Percentiles rank a stretch among this genome's conserved stretches.
Evolutionary conservation across 257 asterid species (phyloP).

Genomic region (Primulina eburnea): DNA sequence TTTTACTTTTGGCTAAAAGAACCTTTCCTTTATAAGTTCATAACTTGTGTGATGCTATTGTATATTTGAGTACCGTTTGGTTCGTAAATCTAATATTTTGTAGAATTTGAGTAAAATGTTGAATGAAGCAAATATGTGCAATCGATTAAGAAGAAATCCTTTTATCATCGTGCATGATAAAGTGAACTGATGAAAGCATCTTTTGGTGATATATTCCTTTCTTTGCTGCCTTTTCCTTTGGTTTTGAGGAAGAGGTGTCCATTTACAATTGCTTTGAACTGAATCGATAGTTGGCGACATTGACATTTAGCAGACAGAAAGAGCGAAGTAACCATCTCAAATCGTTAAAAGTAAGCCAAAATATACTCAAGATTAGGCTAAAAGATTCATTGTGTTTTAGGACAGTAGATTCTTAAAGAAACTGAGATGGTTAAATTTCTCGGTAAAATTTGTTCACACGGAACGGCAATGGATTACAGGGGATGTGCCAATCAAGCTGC

Average conservation of each 20-base stretch:
- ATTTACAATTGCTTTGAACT: slow-evolving; percentile 21
- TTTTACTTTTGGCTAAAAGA: slow-evolving; percentile 1
- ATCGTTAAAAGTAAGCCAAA: neutral
- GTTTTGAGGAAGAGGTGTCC: neutral
- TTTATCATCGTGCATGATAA: neutral
- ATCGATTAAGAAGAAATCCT: neutral
- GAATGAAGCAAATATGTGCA: neutral
- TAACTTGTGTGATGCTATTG: slow-evolving; percentile 1
- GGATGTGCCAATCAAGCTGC: neutral
- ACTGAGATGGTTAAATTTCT: neutral
- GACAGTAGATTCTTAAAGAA: neutral
- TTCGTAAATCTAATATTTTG: neutral
- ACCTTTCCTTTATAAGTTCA: slow-evolving; percentile 11
- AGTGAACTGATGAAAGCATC: neutral
- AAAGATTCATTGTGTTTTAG: neutral
- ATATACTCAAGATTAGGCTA: neutral
- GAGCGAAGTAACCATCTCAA: neutral
- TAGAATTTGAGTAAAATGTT: too few species aligned
- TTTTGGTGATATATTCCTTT: neutral
- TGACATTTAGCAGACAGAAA: neutral
- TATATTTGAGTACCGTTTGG: neutral
- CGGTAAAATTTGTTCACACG: neutral
- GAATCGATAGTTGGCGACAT: neutral
- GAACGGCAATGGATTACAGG: neutral
- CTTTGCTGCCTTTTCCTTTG: slow-evolving; percentile 1